Evolutionary conservation across 1,139 yeast species (phyloP).

Genomic region (Candida albicans): DNA sequence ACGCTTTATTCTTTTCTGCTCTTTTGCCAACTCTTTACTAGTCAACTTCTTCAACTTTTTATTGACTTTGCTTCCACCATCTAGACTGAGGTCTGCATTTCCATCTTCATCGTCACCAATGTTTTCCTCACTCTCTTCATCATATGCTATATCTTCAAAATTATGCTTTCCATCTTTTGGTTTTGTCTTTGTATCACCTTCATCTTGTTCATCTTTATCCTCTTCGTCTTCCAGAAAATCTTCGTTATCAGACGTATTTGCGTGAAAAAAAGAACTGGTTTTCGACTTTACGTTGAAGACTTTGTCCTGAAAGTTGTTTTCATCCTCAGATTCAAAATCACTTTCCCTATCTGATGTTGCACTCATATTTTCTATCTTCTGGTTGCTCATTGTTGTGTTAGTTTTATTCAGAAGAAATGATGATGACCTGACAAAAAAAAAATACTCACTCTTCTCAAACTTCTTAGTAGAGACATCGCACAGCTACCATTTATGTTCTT

Average conservation of each 20-base stretch:
- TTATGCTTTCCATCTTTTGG: background rate
- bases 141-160: constrained; percentile 10
- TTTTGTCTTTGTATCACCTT: background rate
- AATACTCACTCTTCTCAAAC: too few species aligned
- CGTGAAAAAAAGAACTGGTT: background rate
- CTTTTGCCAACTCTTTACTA: constrained; percentile 55
- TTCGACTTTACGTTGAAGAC: constrained; percentile 8
- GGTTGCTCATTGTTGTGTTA: too few species aligned
- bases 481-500: too few species aligned
- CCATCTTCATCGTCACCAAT: constrained; percentile 18
- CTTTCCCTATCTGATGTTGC: constrained; percentile 1
- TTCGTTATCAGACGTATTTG: constrained; percentile 26
- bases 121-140: constrained; percentile 14
- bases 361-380: too few species aligned
- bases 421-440: too few species aligned
- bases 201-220: constrained; percentile 14
- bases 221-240: constrained; percentile 20
- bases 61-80: constrained; percentile 17
- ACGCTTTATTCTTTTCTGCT: constrained; percentile 58
- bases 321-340: constrained; percentile 16
- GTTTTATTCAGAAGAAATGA: too few species aligned
- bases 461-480: too few species aligned
- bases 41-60: constrained; percentile 50
- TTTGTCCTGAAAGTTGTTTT: constrained; percentile 24
- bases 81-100: constrained; percentile 13